Evolutionary conservation across 768 basidiomycete species (phyloP).

Genomic region (Asterophora parasitica): DNA sequence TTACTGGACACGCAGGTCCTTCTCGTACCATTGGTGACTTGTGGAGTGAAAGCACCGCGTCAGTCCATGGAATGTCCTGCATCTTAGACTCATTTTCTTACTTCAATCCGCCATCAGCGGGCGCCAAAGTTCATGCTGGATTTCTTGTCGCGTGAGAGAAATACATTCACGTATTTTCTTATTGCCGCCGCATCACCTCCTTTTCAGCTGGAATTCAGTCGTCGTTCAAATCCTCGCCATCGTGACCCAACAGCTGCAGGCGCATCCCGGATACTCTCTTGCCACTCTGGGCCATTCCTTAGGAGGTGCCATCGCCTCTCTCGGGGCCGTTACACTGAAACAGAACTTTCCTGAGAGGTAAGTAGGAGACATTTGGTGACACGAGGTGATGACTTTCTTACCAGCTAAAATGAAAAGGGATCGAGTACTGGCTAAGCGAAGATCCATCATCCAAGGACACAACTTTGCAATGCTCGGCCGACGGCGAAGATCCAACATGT

Average conservation of each 20-base stretch:
- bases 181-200: not conserved
- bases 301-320: constrained; percentile 46
- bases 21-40: constrained; percentile 39
- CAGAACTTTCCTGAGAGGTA: constrained; percentile 35
- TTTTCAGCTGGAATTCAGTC: constrained; percentile 48
- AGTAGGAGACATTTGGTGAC: constrained; percentile 17
- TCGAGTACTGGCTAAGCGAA: constrained; percentile 47
- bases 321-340: constrained; percentile 42
- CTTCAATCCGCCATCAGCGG: constrained; percentile 21
- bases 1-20: constrained; percentile 38
- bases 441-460: constrained; percentile 38
- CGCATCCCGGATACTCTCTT: constrained; percentile 34
- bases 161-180: not conserved
- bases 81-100: not conserved
- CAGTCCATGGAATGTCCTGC: not conserved
- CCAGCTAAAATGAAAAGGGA: constrained; percentile 23
- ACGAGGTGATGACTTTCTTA: too few species aligned
- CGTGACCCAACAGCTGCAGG: constrained; percentile 29
- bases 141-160: constrained; percentile 43
- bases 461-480: constrained; percentile 35
- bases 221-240: constrained; percentile 34
- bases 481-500: constrained; percentile 47
- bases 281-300: constrained; percentile 51
- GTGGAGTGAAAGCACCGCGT: constrained; percentile 40
- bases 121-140: constrained; percentile 42